Percentiles rank a stretch among this genome's conserved stretches.
phyloP scores from a whole-genome alignment of 2,329 filamentous ascomycete species.

The Claviceps purpurea region DNA sequence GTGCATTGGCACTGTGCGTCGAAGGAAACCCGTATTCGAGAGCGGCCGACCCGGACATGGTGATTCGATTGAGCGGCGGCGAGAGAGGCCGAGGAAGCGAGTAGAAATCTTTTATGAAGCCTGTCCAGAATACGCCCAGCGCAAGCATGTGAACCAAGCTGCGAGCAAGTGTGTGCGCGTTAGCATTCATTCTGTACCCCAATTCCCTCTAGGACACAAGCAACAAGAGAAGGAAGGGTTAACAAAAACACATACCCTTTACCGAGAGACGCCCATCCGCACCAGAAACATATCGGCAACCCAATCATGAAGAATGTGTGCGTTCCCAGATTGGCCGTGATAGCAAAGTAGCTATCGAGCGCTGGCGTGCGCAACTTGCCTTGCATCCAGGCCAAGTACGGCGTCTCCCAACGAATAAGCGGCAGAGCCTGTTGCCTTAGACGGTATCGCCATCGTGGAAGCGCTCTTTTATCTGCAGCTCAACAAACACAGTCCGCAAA shows the following conservation, averaged over 20 bases:
- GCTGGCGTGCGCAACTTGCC: slow-evolving; percentile 64
- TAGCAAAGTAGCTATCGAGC: slow-evolving; percentile 92
- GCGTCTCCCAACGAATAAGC: slow-evolving; percentile 86
- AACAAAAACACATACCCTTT: slow-evolving; percentile 52
- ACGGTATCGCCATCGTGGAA: slow-evolving; percentile 80
- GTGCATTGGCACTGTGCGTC: slow-evolving; percentile 92
- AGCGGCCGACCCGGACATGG: slow-evolving; percentile 90
- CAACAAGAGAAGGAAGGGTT: not conserved
- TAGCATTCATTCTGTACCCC: not conserved
- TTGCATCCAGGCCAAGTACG: slow-evolving; percentile 81
- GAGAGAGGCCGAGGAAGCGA: slow-evolving; percentile 86
- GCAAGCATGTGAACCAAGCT: slow-evolving; percentile 65
- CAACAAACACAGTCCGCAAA: not conserved
- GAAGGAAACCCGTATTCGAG: slow-evolving; percentile 96
- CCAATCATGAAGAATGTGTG: slow-evolving; percentile 99
- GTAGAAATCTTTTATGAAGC: slow-evolving; percentile 86
- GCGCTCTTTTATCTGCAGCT: slow-evolving; percentile 57
- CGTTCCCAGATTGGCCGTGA: slow-evolving; percentile 89
- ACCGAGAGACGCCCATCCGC: slow-evolving; percentile 70
- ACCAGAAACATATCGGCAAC: slow-evolving; percentile 93
- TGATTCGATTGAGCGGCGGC: slow-evolving; percentile 84
- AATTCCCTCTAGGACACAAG: not conserved
- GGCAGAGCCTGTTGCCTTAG: slow-evolving; percentile 73
- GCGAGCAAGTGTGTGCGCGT: not conserved
- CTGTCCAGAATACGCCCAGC: slow-evolving; percentile 71